Evolutionary conservation across 2,329 filamentous ascomycete genomes (phyloP), one percentile per base, ranked within the genome.

Genomic region (Fusarium subglutinans): DNA sequence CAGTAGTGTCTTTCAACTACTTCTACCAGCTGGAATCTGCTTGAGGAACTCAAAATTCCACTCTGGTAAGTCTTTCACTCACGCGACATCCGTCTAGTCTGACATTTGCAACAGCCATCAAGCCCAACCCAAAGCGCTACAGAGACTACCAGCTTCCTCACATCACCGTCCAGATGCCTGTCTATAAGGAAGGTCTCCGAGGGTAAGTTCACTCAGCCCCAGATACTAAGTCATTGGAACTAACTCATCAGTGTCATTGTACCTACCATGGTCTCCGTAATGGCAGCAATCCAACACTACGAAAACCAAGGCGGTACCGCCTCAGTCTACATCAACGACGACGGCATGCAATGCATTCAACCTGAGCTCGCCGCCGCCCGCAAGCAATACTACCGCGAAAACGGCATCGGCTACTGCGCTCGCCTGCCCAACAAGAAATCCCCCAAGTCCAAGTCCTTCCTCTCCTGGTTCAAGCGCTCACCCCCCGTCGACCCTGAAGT

Each of bases 251-350:
- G 75, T 60, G 78, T 89, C 77, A 90, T 90, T 72, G 83, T 84
- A 51, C 88, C 89, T 0, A 90, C 88, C 0, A 85, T 90, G 48
- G 83, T 85, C 26, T 89, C 87, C 8, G 80, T 90, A 40, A 89
- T 89, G 77, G 85, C 85, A 20, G 89, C 88, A 24, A 90, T 90
- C 69, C 87, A 87, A 41, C 88, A 88, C 18, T 90, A 90, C 72
- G 88, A 90, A 73, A 81, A 88, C 73, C 87, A 89, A 77, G 91
- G 91, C n/a, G 91, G 91, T 13, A 88, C 90, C 2, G 91, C 91
- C 33, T 91, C 89, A 76, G 91, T 93, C 70, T 91, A 92, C 76
- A 82, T 92, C 78, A 92, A 92, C 72, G 91, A 93, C 63, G 91
- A 93, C 72, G 90, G 91, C 64, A 89, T 92, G 87, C 90, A 92